Evolutionary conservation across 1,284 basidiomycete species (phyloP), one percentile per base, ranked within the genome.

Genomic region (Fomes fomentarius): DNA sequence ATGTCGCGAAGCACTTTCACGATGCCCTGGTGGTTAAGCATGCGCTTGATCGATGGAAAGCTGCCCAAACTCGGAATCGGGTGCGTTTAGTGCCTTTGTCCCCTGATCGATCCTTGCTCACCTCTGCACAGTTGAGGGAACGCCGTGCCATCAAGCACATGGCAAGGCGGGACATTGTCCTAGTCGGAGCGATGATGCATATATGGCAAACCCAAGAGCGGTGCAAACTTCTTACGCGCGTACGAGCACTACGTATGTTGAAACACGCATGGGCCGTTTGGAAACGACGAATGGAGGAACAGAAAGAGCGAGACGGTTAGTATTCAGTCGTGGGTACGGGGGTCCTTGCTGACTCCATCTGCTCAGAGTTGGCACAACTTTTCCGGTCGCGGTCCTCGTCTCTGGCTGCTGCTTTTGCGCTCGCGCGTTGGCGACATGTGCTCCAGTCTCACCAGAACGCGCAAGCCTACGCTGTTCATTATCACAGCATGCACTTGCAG

Each of bases 131-230:
- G 82, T 59, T 61, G 22, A 62, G 85, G 64, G 81, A 85, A 63
- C 72, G 66, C 51, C 80, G 80, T 26, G 87, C 83, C 5, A 69
- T 73, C 53, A 87, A 83, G 56, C 80, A 88, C 63, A 54, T 83
- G 17, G 72, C 75, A 35, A 78, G 84, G 37, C 86, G 85, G 65
- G 84, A 91, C 63, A 77, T 77, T 47, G 73, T 87, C 19, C 75
- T 91, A 9, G 60, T 89, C 31, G 79, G 81, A 40, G 89, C 85
- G 19, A 74, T 89, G 33, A 71, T 81, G 61, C 77, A 85, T 44
- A 82, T 91, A 17, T 91, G 91, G 89, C 84, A 82, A 63, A 85
- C 87, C 25, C 83, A 82, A 43, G 86, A 87, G 66, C 80, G 85
- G 15, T 87, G 86, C 17, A 74, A 73, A 47, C 76, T 85, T 21